phyloP scores from a whole-genome alignment of 768 basidiomycete species.

The Tubosaeta brunneosetosa region DNA sequence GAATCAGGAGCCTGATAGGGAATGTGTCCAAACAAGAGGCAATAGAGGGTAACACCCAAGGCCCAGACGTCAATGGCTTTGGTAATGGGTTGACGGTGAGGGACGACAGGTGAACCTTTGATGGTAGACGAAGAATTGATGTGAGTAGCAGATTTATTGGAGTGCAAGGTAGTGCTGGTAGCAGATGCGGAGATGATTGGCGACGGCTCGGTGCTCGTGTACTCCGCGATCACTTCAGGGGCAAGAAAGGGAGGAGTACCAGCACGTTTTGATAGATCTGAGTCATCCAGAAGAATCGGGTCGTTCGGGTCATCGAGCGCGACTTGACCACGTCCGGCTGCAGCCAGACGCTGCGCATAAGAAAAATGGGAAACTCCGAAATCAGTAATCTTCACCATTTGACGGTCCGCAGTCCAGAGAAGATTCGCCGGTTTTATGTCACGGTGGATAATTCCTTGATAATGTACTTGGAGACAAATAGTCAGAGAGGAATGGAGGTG shows the following conservation, averaged over 20 bases:
- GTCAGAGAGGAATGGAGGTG: conserved; percentile 5
- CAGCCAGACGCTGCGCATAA: conserved; percentile 75
- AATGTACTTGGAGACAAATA: conserved; percentile 63
- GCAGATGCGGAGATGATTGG: conserved; percentile 31
- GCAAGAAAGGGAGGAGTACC: conserved; percentile 96
- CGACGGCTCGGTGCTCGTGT: conserved; percentile 34
- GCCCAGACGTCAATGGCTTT: conserved; percentile 99
- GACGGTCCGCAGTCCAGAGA: conserved; percentile 81
- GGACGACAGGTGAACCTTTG: conserved; percentile 20
- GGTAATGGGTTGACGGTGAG: conserved; percentile 56
- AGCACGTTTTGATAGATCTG: conserved; percentile 83
- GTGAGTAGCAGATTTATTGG: conserved; percentile 26
- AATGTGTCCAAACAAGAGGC: conserved; percentile 81
- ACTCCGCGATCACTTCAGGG: conserved; percentile 86
- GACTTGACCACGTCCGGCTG: conserved; percentile 42
- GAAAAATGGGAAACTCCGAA: conserved; percentile 98
- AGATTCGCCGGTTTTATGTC: conserved; percentile 99
- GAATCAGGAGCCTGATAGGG: conserved; percentile 63
- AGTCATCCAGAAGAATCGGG: conserved; percentile 73
- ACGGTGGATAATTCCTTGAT: conserved; percentile 97
- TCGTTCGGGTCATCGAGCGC: conserved; percentile 47
- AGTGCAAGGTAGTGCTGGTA: conserved; percentile 29
- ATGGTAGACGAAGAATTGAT: conserved; percentile 29
- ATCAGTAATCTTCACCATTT: conserved; percentile 93
- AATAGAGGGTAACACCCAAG: conserved; percentile 92